Conservation (phyloP, 192 early-diverging fungal genomes). For the Chytriomyces sp. region DNA sequence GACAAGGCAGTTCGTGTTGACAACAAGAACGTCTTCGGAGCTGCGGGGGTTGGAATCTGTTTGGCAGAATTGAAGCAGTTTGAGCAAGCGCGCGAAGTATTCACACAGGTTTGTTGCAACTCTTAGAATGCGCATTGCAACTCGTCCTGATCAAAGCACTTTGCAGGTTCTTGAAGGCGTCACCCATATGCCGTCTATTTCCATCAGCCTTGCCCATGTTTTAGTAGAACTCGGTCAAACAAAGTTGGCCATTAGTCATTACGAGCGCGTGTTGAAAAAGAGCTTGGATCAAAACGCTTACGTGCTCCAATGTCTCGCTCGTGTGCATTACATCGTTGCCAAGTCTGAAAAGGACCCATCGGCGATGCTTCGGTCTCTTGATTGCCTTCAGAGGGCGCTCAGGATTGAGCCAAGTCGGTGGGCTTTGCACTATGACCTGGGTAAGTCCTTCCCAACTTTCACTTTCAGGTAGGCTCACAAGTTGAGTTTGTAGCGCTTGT, state of each 20-base stretch:
- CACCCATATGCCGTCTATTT: conserved; percentile 50
- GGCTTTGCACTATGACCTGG: conserved; percentile 38
- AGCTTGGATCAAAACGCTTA: conserved; percentile 25
- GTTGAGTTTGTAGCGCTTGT: conserved; percentile 65
- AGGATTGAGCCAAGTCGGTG: conserved; percentile 51
- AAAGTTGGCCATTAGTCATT: conserved; percentile 72
- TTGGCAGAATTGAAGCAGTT: conserved; percentile 70
- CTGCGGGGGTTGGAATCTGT: conserved; percentile 82
- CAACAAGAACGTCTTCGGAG: conserved; percentile 72
- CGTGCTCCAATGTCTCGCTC: conserved; percentile 37
- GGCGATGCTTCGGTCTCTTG: conserved; percentile 41
- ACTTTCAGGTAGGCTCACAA: conserved; percentile 67
- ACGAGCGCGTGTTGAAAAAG: conserved; percentile 48
- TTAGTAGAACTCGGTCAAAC: conserved; percentile 73
- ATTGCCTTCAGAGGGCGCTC: conserved; percentile 48
- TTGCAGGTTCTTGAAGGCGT: conserved; percentile 58
- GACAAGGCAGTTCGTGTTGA: conserved; percentile 65
- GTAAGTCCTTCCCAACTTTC: conserved; percentile 1
- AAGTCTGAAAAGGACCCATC: conserved; percentile 50
- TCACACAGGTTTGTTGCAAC: conserved; percentile 53
- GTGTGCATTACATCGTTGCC: conserved; percentile 52
- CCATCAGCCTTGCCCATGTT: conserved; percentile 78
- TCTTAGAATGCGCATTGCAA: neutral
- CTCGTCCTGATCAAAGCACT: neutral
- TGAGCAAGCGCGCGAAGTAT: conserved; percentile 65